phyloP scores from a whole-genome alignment of 805 yeast species.

The Torulaspora delbrueckii region DNA sequence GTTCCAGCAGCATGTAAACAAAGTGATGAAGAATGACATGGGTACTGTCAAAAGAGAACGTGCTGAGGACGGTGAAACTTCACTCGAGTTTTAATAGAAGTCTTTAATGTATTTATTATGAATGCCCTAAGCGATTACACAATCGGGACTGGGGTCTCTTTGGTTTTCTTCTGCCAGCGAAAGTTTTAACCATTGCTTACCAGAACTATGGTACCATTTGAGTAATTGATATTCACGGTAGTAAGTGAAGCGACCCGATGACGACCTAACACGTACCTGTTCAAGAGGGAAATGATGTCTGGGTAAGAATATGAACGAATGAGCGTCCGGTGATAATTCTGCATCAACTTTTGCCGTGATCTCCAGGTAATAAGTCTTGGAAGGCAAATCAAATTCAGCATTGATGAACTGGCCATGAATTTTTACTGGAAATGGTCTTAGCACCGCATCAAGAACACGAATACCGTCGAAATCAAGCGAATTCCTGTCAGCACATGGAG shows the following conservation, averaged over 20 bases:
- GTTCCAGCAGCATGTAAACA: conserved; percentile 59
- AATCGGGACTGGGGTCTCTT: conserved; percentile 9
- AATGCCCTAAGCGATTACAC: conserved; percentile 10
- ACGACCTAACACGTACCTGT: conserved; percentile 44
- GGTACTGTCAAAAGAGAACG: conserved; percentile 39
- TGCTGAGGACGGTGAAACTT: conserved; percentile 15
- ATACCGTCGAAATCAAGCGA: conserved; percentile 44
- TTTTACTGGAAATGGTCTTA: conserved; percentile 71
- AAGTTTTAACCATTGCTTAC: conserved; percentile 36
- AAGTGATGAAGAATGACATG: conserved; percentile 51
- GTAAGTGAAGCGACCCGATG: conserved; percentile 53
- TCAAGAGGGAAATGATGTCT: conserved; percentile 59
- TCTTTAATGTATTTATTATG: not conserved
- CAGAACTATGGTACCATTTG: conserved; percentile 64
- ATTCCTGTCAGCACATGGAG: conserved; percentile 10
- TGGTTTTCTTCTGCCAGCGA: conserved; percentile 2
- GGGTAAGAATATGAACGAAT: conserved; percentile 64
- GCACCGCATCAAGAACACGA: conserved; percentile 67
- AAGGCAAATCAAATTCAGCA: conserved; percentile 55
- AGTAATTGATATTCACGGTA: conserved; percentile 50
- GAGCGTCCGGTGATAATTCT: conserved; percentile 6
- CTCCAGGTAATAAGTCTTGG: conserved; percentile 44
- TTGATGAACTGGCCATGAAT: conserved; percentile 53
- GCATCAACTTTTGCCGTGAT: conserved; percentile 36
- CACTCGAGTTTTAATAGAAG: conserved; percentile 5